phyloP scores from a whole-genome alignment of 768 basidiomycete species.

The Lactifluus hygrophoroides region DNA sequence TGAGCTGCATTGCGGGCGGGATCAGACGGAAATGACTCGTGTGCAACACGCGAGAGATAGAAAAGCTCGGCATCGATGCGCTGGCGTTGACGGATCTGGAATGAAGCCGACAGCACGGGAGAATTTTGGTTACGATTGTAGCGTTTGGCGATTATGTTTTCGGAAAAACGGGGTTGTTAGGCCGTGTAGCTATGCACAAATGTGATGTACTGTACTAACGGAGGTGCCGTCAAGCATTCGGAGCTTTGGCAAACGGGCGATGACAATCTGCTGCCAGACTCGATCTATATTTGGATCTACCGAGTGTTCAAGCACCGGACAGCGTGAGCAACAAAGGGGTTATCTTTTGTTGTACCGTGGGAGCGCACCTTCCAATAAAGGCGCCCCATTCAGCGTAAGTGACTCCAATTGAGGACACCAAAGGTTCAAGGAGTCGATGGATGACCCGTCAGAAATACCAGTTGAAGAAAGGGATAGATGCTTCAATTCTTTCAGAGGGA shows the following conservation, averaged over 20 bases:
- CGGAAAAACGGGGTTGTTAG: constrained; percentile 1
- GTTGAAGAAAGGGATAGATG: constrained; percentile 62
- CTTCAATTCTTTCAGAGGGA: constrained; percentile 35
- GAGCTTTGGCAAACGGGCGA: constrained; percentile 64
- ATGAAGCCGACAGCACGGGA: neutral
- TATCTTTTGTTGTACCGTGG: neutral
- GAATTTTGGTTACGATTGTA: neutral
- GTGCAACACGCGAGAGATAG: constrained; percentile 62
- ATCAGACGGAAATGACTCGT: constrained; percentile 36
- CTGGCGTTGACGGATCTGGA: constrained; percentile 60
- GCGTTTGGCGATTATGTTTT: neutral
- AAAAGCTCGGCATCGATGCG: constrained; percentile 76
- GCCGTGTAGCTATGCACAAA: neutral
- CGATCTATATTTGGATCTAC: constrained; percentile 32
- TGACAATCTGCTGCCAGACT: constrained; percentile 47
- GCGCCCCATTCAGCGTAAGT: constrained; percentile 55
- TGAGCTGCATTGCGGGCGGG: constrained; percentile 41
- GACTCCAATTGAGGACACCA: constrained; percentile 66
- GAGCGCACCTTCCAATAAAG: constrained; percentile 47
- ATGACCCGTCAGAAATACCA: constrained; percentile 46
- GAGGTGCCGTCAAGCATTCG: constrained; percentile 50
- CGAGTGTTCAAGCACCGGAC: neutral
- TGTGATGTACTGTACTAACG: constrained; percentile 34
- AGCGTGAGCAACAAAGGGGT: neutral
- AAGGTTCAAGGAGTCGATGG: constrained; percentile 51